Conservation (phyloP, 768 basidiomycete genomes). For the Pulveroboletus sp. region DNA sequence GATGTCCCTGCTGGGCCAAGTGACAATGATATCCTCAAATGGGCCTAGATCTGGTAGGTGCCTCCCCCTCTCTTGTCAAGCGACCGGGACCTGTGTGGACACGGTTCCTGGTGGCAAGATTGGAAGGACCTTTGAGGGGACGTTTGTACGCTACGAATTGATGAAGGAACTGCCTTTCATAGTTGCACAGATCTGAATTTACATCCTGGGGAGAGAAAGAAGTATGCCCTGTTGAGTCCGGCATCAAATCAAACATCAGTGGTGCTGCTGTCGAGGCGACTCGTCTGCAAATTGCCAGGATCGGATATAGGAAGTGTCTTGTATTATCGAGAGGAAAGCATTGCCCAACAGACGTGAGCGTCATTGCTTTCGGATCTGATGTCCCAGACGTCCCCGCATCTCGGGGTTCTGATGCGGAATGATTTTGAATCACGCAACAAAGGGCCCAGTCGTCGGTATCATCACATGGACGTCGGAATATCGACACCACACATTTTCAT, state of each 20-base stretch:
- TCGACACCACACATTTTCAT: neutral
- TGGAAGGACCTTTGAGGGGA: neutral
- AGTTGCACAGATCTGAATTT: conserved; percentile 12
- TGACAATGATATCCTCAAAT: conserved; percentile 40
- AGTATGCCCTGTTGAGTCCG: neutral
- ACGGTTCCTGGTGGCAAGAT: conserved; percentile 7
- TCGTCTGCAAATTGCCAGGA: neutral
- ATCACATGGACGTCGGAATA: neutral
- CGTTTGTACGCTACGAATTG: conserved; percentile 11
- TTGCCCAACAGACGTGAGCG: neutral
- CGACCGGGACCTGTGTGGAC: conserved; percentile 2
- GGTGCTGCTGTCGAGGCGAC: neutral
- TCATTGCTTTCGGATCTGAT: neutral
- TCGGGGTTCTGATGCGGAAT: neutral
- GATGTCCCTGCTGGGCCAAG: conserved; percentile 46
- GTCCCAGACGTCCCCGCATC: neutral
- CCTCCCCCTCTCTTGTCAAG: neutral
- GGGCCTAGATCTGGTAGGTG: conserved; percentile 31
- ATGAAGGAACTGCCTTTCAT: conserved; percentile 4
- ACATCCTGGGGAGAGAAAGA: conserved; percentile 2
- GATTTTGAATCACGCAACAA: neutral
- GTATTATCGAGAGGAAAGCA: neutral
- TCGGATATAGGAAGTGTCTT: neutral
- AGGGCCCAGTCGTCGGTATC: neutral
- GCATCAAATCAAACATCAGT: neutral